phyloP scores from a whole-genome alignment of 495 filamentous ascomycete genomes.

The Stereocaulon alpinum region DNA sequence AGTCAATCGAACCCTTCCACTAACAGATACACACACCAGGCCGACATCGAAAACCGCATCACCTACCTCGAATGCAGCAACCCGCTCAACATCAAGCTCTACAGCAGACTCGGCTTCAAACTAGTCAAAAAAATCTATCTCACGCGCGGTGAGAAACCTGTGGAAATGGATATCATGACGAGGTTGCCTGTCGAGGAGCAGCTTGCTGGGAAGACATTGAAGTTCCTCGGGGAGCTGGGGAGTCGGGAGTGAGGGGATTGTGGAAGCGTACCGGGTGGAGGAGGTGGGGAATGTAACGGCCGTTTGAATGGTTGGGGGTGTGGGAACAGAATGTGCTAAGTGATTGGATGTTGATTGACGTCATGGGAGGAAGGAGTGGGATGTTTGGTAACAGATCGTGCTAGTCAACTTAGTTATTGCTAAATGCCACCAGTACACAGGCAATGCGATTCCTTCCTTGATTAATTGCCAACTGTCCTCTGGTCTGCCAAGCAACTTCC shows the following conservation, averaged over 20 bases:
- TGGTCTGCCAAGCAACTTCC: not conserved
- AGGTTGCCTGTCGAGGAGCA: constrained; percentile 43
- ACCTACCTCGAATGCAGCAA: constrained; percentile 72
- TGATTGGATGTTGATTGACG: not conserved
- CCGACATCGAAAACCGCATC: constrained; percentile 50
- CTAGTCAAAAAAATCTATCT: constrained; percentile 47
- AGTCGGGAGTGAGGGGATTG: not conserved
- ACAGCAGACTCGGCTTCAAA: constrained; percentile 60
- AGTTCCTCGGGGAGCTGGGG: not conserved
- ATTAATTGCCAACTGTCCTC: no score
- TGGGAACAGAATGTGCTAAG: not conserved
- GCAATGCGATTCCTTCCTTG: no score
- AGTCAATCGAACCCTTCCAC: no score
- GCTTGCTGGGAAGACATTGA: not conserved
- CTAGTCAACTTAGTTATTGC: not conserved
- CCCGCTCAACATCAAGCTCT: constrained; percentile 53
- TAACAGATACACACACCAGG: constrained; percentile 31
- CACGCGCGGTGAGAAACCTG: constrained; percentile 44
- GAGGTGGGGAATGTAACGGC: not conserved
- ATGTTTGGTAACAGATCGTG: not conserved
- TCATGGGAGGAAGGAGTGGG: not conserved
- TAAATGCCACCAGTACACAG: not conserved
- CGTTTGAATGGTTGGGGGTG: not conserved
- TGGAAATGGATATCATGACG: constrained; percentile 68
- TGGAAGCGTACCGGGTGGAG: not conserved